Evolutionary conservation across 768 basidiomycete species (phyloP).

Genomic region (Suillus subluteus): DNA sequence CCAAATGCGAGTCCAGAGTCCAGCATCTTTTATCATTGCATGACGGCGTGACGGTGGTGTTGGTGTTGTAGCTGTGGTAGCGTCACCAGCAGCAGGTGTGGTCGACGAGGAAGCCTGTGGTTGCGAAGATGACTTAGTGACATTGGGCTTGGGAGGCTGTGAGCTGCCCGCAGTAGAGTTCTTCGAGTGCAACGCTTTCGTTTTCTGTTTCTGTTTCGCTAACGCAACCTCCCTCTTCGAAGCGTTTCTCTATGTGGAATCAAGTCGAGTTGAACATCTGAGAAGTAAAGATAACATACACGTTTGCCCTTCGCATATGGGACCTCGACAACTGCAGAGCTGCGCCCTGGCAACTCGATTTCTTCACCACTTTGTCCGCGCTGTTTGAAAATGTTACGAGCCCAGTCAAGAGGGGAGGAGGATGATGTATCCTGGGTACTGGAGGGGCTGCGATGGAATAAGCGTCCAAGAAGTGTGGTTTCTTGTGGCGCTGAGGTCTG

Average conservation of each 20-base stretch:
- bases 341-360: not conserved
- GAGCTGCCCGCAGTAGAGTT: too few relatives aligned
- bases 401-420: not conserved
- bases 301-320: not conserved
- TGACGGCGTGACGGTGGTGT: too few relatives aligned
- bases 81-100: too few relatives aligned
- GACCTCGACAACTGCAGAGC: not conserved
- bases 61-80: too few relatives aligned
- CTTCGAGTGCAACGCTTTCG: too few relatives aligned
- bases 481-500: not conserved
- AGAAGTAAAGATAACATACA: not conserved
- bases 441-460: not conserved
- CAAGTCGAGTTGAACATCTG: accelerated
- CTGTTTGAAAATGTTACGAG: not conserved
- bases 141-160: too few relatives aligned
- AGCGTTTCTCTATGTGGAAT: not conserved
- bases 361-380: not conserved
- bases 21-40: too few relatives aligned
- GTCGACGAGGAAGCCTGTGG: too few relatives aligned
- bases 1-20: too few relatives aligned
- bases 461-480: not conserved
- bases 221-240: not conserved
- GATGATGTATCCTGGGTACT: not conserved
- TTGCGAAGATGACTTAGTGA: too few relatives aligned
- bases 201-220: too few relatives aligned